Percentiles rank a stretch among this genome's conserved stretches.
phyloP scores from a whole-genome alignment of 495 filamentous ascomycete genomes.

The Glutinoglossum americanum region DNA sequence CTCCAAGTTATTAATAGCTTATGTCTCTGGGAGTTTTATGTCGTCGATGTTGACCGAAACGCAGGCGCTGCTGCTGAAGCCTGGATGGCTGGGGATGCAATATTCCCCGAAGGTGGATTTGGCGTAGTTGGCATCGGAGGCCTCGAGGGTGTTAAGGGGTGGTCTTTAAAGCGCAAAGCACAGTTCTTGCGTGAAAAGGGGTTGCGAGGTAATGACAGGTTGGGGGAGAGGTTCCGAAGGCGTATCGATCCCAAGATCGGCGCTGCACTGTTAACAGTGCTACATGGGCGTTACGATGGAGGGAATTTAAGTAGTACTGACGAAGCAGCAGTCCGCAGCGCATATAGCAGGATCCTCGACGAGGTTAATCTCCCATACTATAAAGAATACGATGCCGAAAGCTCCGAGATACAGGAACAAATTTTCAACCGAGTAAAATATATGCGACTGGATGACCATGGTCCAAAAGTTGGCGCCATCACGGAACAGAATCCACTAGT shows the following conservation, averaged over 20 bases:
- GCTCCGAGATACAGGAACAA: conserved; percentile 66
- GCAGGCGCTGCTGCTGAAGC: conserved; percentile 41
- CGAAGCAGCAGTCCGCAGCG: conserved; percentile 17
- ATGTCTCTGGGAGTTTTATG: conserved; percentile 85
- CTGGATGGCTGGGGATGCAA: conserved; percentile 40
- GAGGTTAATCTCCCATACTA: conserved; percentile 76
- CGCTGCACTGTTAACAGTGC: conserved; percentile 42
- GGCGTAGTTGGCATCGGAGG: conserved; percentile 22
- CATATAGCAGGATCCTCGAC: conserved; percentile 43
- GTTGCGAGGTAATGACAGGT: conserved; percentile 41
- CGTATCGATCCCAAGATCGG: conserved; percentile 40
- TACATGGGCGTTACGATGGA: conserved; percentile 46
- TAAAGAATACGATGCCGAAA: conserved; percentile 70
- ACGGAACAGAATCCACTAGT: conserved; percentile 58
- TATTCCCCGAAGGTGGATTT: conserved; percentile 23
- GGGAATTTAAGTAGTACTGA: conserved; percentile 22
- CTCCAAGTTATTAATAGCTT: conserved; percentile 52
- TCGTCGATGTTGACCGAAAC: conserved; percentile 55
- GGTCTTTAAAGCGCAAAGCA: conserved; percentile 37
- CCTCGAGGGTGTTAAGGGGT: conserved; percentile 32
- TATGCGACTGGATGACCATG: conserved; percentile 70
- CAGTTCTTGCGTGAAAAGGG: conserved; percentile 37
- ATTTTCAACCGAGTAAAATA: conserved; percentile 89
- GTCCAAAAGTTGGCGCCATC: conserved; percentile 71
- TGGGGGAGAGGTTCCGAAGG: conserved; percentile 62